These are phyloP conservation scores for Phalaenopsis hybrid DNA, from an alignment of 116 monocot genomes.

Conservation along the genomic window DNA sequence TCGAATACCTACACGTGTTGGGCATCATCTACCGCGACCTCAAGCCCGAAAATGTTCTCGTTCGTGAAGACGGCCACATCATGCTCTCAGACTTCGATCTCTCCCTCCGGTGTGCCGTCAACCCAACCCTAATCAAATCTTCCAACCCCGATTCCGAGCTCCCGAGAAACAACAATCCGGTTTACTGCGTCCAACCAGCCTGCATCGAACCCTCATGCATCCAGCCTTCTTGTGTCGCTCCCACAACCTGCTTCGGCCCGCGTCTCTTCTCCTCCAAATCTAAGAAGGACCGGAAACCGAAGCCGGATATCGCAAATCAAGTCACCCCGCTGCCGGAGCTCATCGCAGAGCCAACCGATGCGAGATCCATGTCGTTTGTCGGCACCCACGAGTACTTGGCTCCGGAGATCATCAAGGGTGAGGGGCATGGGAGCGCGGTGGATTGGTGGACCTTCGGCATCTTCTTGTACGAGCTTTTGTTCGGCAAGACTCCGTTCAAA, in stretches of 20 bases:
- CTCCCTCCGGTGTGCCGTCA: conserved; percentile 60
- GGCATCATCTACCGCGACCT: conserved; percentile 78
- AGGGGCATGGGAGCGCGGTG: conserved; percentile 74
- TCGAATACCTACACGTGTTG: conserved; percentile 75
- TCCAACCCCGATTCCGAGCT: conserved; percentile 29
- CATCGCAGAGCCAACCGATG: conserved; percentile 63
- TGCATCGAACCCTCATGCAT: conserved; percentile 67
- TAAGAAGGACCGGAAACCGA: conserved; percentile 41
- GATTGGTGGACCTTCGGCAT: conserved; percentile 84
- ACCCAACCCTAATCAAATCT: conserved; percentile 57
- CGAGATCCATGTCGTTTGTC: conserved; percentile 75
- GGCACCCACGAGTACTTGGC: conserved; percentile 78
- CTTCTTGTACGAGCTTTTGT: conserved; percentile 61
- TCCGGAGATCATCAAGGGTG: conserved; percentile 70
- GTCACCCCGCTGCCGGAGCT: conserved; percentile 68
- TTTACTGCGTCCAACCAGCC: conserved; percentile 49
- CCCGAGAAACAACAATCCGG: conserved; percentile 20
- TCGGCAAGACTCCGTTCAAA: conserved; percentile 66
- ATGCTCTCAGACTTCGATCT: conserved; percentile 93
- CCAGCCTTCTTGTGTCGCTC: conserved; percentile 53
- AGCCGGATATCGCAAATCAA: conserved; percentile 46
- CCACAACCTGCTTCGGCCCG: conserved; percentile 60
- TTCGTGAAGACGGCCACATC: conserved; percentile 69
- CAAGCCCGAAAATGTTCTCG: conserved; percentile 76
- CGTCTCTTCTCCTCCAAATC: conserved; percentile 58